Conservation (phyloP, 768 basidiomycete genomes). For the Postia placenta region DNA sequence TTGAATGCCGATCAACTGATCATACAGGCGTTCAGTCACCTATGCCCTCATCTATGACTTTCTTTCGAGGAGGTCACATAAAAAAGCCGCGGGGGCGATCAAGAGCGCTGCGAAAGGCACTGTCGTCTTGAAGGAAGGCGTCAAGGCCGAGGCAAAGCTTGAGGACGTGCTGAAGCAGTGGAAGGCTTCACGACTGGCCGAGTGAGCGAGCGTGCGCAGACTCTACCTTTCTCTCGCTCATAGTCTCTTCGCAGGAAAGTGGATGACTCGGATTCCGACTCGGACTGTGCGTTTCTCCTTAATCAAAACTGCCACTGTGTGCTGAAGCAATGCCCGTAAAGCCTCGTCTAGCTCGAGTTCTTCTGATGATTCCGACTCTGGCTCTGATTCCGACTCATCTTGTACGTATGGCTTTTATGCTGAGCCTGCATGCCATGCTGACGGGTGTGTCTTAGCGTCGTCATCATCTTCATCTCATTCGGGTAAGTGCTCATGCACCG, state of each 20-base stretch:
- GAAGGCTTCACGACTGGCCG: slow-evolving; percentile 29
- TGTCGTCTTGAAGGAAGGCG: slow-evolving; percentile 53
- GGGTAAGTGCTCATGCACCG: too few relatives aligned
- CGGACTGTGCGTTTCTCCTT: slow-evolving; percentile 1
- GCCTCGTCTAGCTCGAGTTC: slow-evolving; percentile 21
- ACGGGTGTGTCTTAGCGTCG: slow-evolving; percentile 5
- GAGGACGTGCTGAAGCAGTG: slow-evolving; percentile 64
- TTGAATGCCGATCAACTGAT: neutral
- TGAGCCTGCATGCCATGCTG: slow-evolving; percentile 3
- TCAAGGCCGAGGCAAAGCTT: slow-evolving; percentile 40
- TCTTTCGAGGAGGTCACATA: slow-evolving; percentile 56
- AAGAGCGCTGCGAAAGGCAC: slow-evolving; percentile 66
- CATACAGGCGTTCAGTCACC: slow-evolving; percentile 41
- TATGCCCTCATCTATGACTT: slow-evolving; percentile 77
- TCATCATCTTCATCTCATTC: slow-evolving; percentile 8
- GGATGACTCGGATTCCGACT: slow-evolving; percentile 15
- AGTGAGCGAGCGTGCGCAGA: neutral
- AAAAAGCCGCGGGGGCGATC: slow-evolving; percentile 66
- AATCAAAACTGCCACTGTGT: too few relatives aligned
- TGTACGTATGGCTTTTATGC: slow-evolving; percentile 6
- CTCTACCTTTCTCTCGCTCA: slow-evolving; percentile 11
- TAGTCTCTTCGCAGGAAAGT: slow-evolving; percentile 10
- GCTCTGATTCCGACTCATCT: slow-evolving; percentile 26
- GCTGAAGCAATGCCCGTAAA: too few relatives aligned
- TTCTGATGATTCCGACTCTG: slow-evolving; percentile 12